A percentile compares a stretch with the other conserved stretches of the same genome.
Evolutionary conservation across 139 green algal genomes (phyloP).

Genomic region (Pseudopediastrum boryanum): DNA sequence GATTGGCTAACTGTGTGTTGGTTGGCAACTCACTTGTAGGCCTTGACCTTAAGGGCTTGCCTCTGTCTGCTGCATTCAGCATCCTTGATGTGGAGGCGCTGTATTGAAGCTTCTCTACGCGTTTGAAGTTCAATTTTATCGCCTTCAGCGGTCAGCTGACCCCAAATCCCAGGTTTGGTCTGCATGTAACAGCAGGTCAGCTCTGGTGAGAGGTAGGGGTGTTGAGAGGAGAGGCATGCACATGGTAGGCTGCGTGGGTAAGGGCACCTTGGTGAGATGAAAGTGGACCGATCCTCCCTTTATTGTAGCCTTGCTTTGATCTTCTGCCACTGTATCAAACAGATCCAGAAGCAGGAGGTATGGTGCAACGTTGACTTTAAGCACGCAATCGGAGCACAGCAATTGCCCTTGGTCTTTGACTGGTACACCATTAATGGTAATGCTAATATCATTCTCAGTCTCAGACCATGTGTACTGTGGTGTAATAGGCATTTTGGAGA

Average conservation of each 20-base stretch:
- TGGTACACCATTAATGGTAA: conserved; percentile 49
- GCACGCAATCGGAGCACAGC: conserved; percentile 57
- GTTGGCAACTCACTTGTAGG: conserved; percentile 48
- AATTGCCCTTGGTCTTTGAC: conserved; percentile 52
- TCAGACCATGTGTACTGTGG: conserved; percentile 62
- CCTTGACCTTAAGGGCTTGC: conserved; percentile 45
- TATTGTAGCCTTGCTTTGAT: conserved; percentile 47
- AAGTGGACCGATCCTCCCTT: conserved; percentile 23
- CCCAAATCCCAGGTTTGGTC: conserved; percentile 52
- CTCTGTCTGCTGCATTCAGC: conserved; percentile 40
- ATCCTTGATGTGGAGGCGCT: conserved; percentile 39
- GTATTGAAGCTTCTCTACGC: conserved; percentile 56
- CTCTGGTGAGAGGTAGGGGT: background rate
- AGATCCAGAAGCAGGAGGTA: conserved; percentile 76
- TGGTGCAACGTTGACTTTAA: conserved; percentile 68
- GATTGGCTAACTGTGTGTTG: background rate
- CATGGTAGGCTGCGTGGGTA: background rate
- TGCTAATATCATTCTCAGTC: conserved; percentile 46
- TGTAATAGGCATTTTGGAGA: conserved; percentile 69
- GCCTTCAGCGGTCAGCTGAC: conserved; percentile 38
- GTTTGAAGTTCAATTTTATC: conserved; percentile 35
- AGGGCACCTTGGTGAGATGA: conserved; percentile 55
- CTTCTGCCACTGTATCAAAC: conserved; percentile 50
- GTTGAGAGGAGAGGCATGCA: background rate
- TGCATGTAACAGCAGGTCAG: conserved; percentile 17